These are phyloP conservation scores for Euryodendron excelsum DNA, from an alignment of 148 eudicot species.

Conservation along the genomic window DNA sequence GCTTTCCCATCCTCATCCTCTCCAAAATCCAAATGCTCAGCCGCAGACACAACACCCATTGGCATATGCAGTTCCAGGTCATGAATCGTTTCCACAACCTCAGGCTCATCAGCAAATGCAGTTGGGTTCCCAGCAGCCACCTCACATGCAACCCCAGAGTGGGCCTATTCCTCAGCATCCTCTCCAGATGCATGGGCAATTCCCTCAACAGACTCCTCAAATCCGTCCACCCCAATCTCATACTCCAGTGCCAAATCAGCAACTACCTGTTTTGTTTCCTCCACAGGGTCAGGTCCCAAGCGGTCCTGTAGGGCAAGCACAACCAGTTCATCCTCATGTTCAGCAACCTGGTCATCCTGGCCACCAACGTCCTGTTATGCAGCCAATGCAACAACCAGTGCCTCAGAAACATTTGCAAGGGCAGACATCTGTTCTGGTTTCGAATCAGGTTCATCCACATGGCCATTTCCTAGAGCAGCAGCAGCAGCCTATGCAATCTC, in stretches of 20 bases:
- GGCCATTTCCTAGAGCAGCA: slow-evolving; percentile 33
- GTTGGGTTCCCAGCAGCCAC: slow-evolving; percentile 43
- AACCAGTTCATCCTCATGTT: slow-evolving; percentile 40
- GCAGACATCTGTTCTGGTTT: slow-evolving; percentile 33
- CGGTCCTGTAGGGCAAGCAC: slow-evolving; percentile 40
- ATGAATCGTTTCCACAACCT: slow-evolving; percentile 36
- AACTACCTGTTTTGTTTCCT: slow-evolving; percentile 38
- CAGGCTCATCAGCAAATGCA: slow-evolving; percentile 53
- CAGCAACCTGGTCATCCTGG: slow-evolving; percentile 52
- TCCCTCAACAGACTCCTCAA: slow-evolving; percentile 54
- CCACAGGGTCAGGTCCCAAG: slow-evolving; percentile 49
- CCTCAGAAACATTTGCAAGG: slow-evolving; percentile 57
- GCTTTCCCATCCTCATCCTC: slow-evolving; percentile 39
- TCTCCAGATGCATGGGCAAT: slow-evolving; percentile 49
- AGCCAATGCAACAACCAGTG: slow-evolving; percentile 48
- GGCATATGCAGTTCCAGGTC: slow-evolving; percentile 28
- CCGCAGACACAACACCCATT: slow-evolving; percentile 24
- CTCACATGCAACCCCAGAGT: slow-evolving; percentile 30
- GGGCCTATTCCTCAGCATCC: slow-evolving; percentile 48
- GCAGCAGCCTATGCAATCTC: slow-evolving; percentile 38
- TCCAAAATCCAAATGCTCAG: slow-evolving; percentile 26
- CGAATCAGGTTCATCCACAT: slow-evolving; percentile 27
- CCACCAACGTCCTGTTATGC: slow-evolving; percentile 60
- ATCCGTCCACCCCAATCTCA: slow-evolving; percentile 56
- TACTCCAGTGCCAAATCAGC: slow-evolving; percentile 47